Conservation (phyloP, 2,329 filamentous ascomycete species). For the Neofusicoccum ribis region DNA sequence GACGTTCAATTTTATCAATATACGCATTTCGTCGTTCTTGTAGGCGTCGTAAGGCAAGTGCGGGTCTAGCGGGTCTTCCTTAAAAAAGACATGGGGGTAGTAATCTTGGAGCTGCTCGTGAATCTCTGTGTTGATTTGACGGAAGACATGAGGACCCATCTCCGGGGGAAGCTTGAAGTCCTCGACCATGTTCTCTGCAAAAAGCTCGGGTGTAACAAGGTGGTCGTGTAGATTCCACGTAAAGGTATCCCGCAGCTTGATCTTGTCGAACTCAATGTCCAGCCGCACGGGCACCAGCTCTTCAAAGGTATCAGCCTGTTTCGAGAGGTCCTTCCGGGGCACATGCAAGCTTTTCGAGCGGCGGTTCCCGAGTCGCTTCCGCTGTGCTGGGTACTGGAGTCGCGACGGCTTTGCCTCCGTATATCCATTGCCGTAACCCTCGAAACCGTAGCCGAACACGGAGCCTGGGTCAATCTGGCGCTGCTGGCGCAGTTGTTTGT, state of each 20-base stretch:
- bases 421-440: constrained; percentile 82
- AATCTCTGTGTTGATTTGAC: constrained; percentile 73
- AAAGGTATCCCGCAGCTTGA: constrained; percentile 94
- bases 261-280: constrained; percentile 93
- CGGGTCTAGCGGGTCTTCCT: constrained; percentile 87
- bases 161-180: constrained; percentile 77
- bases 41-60: constrained; percentile 89
- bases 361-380: constrained; percentile 74
- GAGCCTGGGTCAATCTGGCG: constrained; percentile 58
- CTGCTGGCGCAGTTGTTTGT: constrained; percentile 65
- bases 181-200: constrained; percentile 86
- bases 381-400: constrained; percentile 77
- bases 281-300: constrained; percentile 88
- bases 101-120: constrained; percentile 90
- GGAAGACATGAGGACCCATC: constrained; percentile 54
- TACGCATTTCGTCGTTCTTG: constrained; percentile 98
- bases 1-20: constrained; percentile 93
- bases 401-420: constrained; percentile 69
- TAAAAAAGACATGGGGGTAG: constrained; percentile 86
- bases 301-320: constrained; percentile 87
- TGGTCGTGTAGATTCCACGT: constrained; percentile 98
- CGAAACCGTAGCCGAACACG: constrained; percentile 72
- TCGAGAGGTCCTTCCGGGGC: constrained; percentile 73
- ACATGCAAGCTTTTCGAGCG: constrained; percentile 73
- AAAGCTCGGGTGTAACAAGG: constrained; percentile 74